A percentile compares a stretch with the other conserved stretches of the same genome.
Evolutionary conservation across 257 asterid genomes (phyloP).

Genomic region (Prunella vulgaris): DNA sequence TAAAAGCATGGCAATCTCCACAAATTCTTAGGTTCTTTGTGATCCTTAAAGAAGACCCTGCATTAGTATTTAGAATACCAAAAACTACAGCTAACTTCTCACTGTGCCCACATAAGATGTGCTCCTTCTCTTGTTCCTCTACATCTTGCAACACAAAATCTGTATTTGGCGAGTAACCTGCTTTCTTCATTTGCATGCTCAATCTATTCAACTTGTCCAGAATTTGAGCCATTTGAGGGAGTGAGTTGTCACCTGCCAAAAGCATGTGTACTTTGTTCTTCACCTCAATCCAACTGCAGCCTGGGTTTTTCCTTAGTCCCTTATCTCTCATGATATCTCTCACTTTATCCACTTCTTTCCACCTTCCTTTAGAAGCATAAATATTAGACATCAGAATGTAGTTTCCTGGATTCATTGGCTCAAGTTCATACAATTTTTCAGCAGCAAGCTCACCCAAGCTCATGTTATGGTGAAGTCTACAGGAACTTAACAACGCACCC

Average conservation of each 20-base stretch:
- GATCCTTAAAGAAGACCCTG: constrained; percentile 62
- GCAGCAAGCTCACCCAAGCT: constrained; percentile 82
- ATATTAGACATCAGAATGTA: constrained; percentile 74
- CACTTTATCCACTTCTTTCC: constrained; percentile 63
- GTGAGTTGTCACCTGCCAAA: constrained; percentile 80
- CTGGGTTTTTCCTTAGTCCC: constrained; percentile 81
- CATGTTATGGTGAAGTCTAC: constrained; percentile 63
- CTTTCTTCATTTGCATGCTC: constrained; percentile 70
- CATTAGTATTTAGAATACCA: constrained; percentile 65
- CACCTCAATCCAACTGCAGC: constrained; percentile 95
- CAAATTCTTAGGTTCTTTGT: constrained; percentile 88
- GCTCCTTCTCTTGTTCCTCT: constrained; percentile 92
- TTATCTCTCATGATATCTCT: constrained; percentile 63
- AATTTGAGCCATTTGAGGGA: constrained; percentile 70
- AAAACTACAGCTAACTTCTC: constrained; percentile 90
- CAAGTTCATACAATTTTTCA: constrained; percentile 58
- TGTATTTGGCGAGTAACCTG: constrained; percentile 55
- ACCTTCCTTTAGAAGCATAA: constrained; percentile 74
- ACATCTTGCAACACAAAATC: constrained; percentile 83
- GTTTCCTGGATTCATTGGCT: constrained; percentile 80
- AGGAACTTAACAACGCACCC: constrained; percentile 88
- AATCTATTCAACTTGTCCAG: constrained; percentile 46
- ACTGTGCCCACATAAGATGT: constrained; percentile 85
- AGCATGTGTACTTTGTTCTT: constrained; percentile 81
- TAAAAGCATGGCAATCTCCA: constrained; percentile 81